Evolutionary conservation across 2,329 filamentous ascomycete species (phyloP), one percentile per base, ranked within the genome.

Genomic region (Stachybotrys elegans): DNA sequence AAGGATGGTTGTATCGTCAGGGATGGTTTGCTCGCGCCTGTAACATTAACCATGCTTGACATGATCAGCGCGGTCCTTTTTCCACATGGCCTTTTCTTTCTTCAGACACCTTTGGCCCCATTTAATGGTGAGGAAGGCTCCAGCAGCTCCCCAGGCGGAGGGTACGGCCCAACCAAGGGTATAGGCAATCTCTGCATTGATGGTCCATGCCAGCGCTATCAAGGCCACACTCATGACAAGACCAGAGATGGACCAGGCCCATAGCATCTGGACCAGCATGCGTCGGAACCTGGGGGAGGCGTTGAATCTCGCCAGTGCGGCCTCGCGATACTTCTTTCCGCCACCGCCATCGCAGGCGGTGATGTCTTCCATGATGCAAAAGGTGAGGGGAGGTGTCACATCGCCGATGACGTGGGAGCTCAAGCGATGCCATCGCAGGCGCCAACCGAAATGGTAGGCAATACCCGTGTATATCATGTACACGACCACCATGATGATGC

Each of bases 341-440:
- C 75, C 78, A 6, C 69, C 74, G n/a, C 78, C 78, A 52, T 82
- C 79, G 6, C 82, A 79, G 2, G 74, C 76, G 8, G 81, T 71
- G 22, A 82, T 71, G 50, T 83, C 79, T 59, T 83, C 79, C 23
- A 81, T 72, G 22, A 82, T 63, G 21, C 76, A 78, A 47, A 79
- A 77, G 5, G 81, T 66, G 11, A 75, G 70, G 2, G 79, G 79
- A 21, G 71, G 72, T 51, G 79, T 72, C 40, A 56, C 65, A 14
- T 69, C 71, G 17, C 76, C 77, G 52, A 75, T 77, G 0, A 70
- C 68, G 0, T 75, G 72, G 3, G 77, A 81, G 29, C 74, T 79
- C 43, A 81, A 75, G 43, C 75, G 72, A 25, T 48, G 46, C 43
- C 46, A 45, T 13, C 36, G 25, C 27, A 48, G 40, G 12, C 35